Conservation (phyloP, 129 eudicot genomes). For the Chrysanthemum lavandulifolium region DNA sequence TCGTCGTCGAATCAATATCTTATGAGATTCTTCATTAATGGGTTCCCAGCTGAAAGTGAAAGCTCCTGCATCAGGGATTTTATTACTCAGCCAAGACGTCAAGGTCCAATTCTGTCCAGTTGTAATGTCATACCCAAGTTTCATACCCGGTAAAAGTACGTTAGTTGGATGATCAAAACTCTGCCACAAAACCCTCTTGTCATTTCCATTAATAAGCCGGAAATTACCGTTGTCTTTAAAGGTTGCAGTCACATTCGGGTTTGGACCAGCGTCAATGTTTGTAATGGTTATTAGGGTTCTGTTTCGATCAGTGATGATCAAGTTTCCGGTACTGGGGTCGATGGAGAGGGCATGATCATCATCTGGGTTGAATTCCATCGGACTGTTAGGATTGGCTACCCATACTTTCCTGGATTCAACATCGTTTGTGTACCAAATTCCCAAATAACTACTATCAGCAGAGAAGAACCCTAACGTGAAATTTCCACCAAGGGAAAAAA, state of each 20-base stretch:
- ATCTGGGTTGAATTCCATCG: not conserved
- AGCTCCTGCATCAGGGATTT: not conserved
- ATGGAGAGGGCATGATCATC: conserved; percentile 14
- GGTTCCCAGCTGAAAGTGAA: conserved; percentile 32
- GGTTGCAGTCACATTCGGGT: conserved; percentile 15
- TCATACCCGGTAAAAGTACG: conserved; percentile 33
- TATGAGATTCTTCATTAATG: not conserved
- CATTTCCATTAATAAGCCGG: conserved; percentile 6
- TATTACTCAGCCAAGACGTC: conserved; percentile 22
- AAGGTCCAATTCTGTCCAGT: conserved; percentile 16
- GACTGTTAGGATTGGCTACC: conserved; percentile 37
- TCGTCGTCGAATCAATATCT: not conserved
- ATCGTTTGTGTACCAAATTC: conserved; percentile 34
- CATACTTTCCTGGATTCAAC: conserved; percentile 15
- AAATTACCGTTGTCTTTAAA: conserved; percentile 21
- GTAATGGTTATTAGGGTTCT: conserved; percentile 13
- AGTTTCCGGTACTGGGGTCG: conserved; percentile 12
- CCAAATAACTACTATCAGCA: conserved; percentile 20
- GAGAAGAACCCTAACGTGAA: conserved; percentile 36
- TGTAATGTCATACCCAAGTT: conserved; percentile 20
- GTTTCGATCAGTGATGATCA: conserved; percentile 10
- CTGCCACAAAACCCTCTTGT: conserved; percentile 28
- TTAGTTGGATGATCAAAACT: conserved; percentile 32
- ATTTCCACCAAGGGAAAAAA: not conserved
- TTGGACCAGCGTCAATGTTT: not conserved